These are phyloP conservation scores for Gentiana macrophylla DNA, from an alignment of 257 asterid genomes.

Conservation along the genomic window DNA sequence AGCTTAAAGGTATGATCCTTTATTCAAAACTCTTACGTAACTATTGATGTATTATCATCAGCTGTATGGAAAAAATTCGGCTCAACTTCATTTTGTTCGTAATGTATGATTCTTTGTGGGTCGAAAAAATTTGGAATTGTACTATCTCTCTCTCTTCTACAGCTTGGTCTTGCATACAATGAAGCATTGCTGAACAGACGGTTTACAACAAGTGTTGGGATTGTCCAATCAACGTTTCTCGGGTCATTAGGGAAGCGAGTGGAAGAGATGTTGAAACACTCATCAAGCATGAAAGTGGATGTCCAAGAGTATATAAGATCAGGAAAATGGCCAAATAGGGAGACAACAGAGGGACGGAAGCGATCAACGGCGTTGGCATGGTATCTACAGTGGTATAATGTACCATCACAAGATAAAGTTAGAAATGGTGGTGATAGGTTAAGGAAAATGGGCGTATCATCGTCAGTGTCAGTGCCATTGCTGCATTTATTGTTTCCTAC, in stretches of 20 bases:
- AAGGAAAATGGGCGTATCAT: conserved; percentile 15
- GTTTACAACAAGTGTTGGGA: conserved; percentile 41
- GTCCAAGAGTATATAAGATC: conserved; percentile 30
- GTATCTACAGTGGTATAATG: conserved; percentile 74
- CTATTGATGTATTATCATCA: no score
- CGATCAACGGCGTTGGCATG: conserved; percentile 47
- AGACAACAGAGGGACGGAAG: conserved; percentile 22
- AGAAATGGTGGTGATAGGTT: conserved; percentile 43
- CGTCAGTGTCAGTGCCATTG: conserved; percentile 43
- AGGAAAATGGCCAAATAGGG: conserved; percentile 51
- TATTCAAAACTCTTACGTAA: no score
- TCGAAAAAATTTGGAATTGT: no score
- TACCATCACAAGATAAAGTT: conserved; percentile 49
- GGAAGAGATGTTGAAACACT: conserved; percentile 47
- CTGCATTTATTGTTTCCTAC: conserved; percentile 64
- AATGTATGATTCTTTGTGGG: no score
- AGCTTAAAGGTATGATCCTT: conserved; percentile 62
- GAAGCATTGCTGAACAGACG: conserved; percentile 63
- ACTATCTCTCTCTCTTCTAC: conserved; percentile 3
- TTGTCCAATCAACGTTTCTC: conserved; percentile 69
- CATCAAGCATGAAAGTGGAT: conserved; percentile 19
- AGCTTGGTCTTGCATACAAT: conserved; percentile 80
- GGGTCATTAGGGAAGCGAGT: conserved; percentile 76
- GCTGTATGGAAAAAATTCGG: no score
- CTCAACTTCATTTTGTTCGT: no score